Conservation (phyloP, 140 eudicot genomes). For the Stevia rebaudiana region DNA sequence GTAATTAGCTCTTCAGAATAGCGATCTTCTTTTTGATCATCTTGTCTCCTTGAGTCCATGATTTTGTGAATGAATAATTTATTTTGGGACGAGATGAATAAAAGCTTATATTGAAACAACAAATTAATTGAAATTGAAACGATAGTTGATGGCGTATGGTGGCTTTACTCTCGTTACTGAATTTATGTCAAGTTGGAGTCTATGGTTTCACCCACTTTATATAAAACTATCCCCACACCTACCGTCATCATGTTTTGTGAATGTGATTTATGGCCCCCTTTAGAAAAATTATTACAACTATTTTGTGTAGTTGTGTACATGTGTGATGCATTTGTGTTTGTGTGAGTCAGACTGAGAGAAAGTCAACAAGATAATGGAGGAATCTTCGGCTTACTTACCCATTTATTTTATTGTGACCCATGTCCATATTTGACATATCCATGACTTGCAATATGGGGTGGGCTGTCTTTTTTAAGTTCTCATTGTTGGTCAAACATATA, state of each 20-base stretch:
- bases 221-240: conserved; percentile 29
- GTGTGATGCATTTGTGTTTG: not conserved
- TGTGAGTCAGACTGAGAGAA: conserved; percentile 2
- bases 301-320: conserved; percentile 8
- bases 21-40: conserved; percentile 24
- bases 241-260: conserved; percentile 10
- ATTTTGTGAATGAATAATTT: not conserved
- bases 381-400: conserved; percentile 12
- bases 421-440: conserved; percentile 26
- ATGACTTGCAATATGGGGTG: conserved; percentile 17
- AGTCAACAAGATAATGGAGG: conserved; percentile 11
- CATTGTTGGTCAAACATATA: conserved; percentile 23
- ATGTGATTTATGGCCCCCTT: conserved; percentile 3
- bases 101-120: conserved; percentile 12
- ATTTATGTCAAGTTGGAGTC: conserved; percentile 28
- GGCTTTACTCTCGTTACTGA: conserved; percentile 22
- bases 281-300: not conserved
- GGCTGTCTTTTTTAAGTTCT: conserved; percentile 19
- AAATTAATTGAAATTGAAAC: conserved; percentile 5
- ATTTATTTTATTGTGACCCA: conserved; percentile 5
- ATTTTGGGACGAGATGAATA: conserved; percentile 10
- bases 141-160: conserved; percentile 30
- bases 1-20: conserved; percentile 31
- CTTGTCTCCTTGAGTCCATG: conserved; percentile 34
- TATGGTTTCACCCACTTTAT: conserved; percentile 24